Evolutionary conservation across 2,329 filamentous ascomycete species (phyloP).

Genomic region (Rhinocladiella mackenziei): DNA sequence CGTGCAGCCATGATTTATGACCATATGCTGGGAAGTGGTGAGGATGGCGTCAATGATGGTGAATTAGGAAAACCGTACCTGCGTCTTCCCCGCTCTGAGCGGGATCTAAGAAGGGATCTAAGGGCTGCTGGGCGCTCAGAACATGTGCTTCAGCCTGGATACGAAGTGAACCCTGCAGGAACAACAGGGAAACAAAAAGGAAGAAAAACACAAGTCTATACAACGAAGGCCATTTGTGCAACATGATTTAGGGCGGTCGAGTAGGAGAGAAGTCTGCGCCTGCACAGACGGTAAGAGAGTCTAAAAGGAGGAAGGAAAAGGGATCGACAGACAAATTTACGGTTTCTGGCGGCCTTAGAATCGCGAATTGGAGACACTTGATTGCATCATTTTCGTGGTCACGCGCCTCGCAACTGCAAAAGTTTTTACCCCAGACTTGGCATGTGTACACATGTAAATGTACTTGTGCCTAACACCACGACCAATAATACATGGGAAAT

Average conservation of each 20-base stretch:
- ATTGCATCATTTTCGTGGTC: no score
- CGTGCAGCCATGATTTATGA: slow-evolving; percentile 2
- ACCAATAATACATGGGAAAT: no score
- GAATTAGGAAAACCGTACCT: slow-evolving; percentile 9
- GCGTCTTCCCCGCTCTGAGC: slow-evolving; percentile 10
- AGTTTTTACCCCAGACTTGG: no score
- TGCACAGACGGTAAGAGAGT: slow-evolving; percentile 12
- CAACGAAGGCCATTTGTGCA: slow-evolving; percentile 4
- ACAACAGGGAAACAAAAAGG: not conserved
- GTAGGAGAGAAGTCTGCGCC: slow-evolving; percentile 10
- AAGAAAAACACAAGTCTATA: slow-evolving; percentile 1
- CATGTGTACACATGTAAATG: no score
- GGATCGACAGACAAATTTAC: not conserved
- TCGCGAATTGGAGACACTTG: no score
- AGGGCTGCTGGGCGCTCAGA: not conserved
- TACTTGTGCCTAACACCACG: no score
- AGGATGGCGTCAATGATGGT: slow-evolving; percentile 1
- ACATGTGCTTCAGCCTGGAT: not conserved
- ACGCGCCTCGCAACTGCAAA: no score
- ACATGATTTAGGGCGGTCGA: slow-evolving; percentile 6
- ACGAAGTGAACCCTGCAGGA: not conserved
- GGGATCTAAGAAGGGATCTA: not conserved
- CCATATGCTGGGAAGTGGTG: no score
- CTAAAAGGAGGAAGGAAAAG: not conserved
- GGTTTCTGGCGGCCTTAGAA: no score